Base-by-base conservation (phyloP, 2,329 filamentous ascomycete species). In the Pezicula neosporulosa region DNA sequence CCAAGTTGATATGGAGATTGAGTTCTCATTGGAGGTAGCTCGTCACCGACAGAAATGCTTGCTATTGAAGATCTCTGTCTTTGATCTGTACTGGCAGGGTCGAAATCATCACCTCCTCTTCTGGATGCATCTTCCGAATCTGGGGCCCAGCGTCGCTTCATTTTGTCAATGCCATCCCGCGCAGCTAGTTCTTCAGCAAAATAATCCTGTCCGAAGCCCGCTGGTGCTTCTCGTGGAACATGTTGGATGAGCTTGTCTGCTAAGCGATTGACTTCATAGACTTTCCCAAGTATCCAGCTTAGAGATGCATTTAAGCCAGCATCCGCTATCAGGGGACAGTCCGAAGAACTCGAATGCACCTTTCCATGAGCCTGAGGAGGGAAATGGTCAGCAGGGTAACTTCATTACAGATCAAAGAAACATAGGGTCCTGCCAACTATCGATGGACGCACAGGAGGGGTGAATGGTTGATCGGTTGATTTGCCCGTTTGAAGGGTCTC, bases 261-360 rank as follows among this genome's bases (percentile, higher is more conserved):
- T 36, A 66, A 54, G 24, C 57, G 54, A 54, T 64, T 66, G 33
- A 62, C 59, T 30, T 61, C 55, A 52, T 62, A 51, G 41, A 66
- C 58, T 28, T 56, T 62, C 44, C 53, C 55, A n/a, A 66, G 48
- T 18, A 66, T 48, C 60, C 62, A 63, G 43, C 56, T 48, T 50
- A 66, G 50, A 9, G 59, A 63, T 45, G 55, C 52, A 51, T 58
- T 64, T 28, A 65, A 44, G 45, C 63, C 63, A 48, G 54, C 56
- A 42, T 61, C 52, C 48, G 57, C 56, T 50, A 63, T 55, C 57
- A 61, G 59, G 45, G 62, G 63, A 48, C 44, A 60, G 18, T 59
- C 57, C 24, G 51, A 30, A 38, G 36, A 47, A 37, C 19, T 27
- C 21, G 16, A 16, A 28, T 16, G 27, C 19, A 15, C n/a, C 16